phyloP scores from a whole-genome alignment of 331 rosid genomes.

The Quercus lobata region DNA sequence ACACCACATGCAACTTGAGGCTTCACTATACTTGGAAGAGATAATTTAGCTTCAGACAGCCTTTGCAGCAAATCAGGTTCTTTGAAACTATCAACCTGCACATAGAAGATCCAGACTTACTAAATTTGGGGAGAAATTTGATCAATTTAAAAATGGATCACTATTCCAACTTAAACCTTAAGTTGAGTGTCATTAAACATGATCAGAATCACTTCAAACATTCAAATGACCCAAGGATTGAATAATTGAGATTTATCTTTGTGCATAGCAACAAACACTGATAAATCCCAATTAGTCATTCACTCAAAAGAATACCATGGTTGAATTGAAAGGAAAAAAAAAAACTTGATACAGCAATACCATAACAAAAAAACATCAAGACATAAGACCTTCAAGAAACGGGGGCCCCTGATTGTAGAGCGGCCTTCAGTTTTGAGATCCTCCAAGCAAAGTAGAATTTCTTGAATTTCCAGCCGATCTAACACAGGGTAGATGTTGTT shows the following conservation, averaged over 20 bases:
- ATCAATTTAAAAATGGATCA: neutral
- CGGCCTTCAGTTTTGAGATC: conserved; percentile 44
- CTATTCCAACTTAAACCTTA: neutral
- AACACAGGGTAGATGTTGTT: conserved; percentile 54
- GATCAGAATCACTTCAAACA: neutral
- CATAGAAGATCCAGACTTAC: neutral
- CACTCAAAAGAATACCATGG: neutral
- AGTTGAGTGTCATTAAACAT: neutral
- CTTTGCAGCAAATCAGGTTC: conserved; percentile 39
- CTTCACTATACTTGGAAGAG: conserved; percentile 82
- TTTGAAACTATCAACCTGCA: conserved; percentile 55
- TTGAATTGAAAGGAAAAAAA: neutral
- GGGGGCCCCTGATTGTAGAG: conserved; percentile 61
- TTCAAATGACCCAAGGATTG: neutral
- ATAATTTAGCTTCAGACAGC: conserved; percentile 53
- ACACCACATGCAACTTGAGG: conserved; percentile 95
- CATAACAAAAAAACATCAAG: neutral
- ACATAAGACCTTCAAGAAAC: conserved; percentile 54
- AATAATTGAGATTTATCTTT: neutral
- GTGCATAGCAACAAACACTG: neutral
- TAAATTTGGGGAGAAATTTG: neutral
- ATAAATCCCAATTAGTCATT: neutral
- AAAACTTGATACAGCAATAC: neutral
- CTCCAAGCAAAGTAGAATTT: conserved; percentile 63
- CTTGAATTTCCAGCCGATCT: conserved; percentile 74